Evolutionary conservation across 202 grass and related monocot species (phyloP), one percentile per base, ranked within the genome.

Genomic region (Zizania palustris): DNA sequence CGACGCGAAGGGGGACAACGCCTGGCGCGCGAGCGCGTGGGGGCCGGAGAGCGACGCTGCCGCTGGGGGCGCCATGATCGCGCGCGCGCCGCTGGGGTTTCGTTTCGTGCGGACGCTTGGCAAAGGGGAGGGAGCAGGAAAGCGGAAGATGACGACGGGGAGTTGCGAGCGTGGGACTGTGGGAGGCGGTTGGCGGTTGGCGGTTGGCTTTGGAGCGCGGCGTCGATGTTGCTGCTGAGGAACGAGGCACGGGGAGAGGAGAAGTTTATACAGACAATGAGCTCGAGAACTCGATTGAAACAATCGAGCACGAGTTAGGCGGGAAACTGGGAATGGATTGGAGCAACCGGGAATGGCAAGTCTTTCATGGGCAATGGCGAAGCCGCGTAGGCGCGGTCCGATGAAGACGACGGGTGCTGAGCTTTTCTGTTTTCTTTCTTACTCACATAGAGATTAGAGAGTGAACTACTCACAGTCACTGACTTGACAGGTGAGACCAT

Each of bases 31-130:
- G 45, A 77, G 71, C 45, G 78, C 53, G 69, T 55, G 79, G 10
- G 70, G 64, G 0, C 70, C 59, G 6, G 87, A 72, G 67, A 96
- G 78, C 61, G 80, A 79, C 39, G 28, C 28, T 28, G 87, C 50
- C 45, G 51, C 41, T 15, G 84, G 69, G 85, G 89, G 83, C 46
- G 89, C 92, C 92, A 96, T 96, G 83, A 28, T n/a, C 40, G 77
- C 53, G 63, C 10, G 76, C 56, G 4, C 28, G 35, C 11, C 38
- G 42, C 28, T 60, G 22, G 68, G 60, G 33, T 44, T 14, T 12
- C 69, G 80, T 90, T 50, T 51, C 80, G 76, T 79, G 75, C 60
- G 3, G 37, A 45, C 49, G 28, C 28, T 28, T n/a, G 28, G 28
- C 28, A 28, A 28, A 28, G 28, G 58, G 69, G 59, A 71, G 44